These are phyloP conservation scores for Aspergillus haitiensis DNA, from an alignment of 495 filamentous ascomycete species.

Conservation along the genomic window DNA sequence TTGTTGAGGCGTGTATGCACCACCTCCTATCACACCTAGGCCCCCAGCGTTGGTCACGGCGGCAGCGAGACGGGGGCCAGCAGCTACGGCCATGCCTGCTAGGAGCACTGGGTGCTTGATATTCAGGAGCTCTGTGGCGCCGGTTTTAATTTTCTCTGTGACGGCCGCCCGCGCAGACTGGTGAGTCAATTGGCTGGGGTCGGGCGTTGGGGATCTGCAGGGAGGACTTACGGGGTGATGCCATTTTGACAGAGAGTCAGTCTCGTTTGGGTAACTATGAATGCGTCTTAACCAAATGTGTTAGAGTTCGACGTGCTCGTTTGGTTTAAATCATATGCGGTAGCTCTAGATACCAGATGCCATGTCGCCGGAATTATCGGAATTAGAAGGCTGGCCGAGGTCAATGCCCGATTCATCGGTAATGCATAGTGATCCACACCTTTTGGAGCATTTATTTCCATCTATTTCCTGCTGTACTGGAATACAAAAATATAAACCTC, in stretches of 20 bases:
- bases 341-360: background rate
- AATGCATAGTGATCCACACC: background rate
- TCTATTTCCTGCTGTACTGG: no score
- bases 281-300: no score
- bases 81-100: slow-evolving; percentile 98
- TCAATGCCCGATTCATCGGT: background rate
- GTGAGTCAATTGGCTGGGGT: background rate
- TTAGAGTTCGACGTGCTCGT: no score
- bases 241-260: background rate
- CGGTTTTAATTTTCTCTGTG: slow-evolving; percentile 79
- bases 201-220: background rate
- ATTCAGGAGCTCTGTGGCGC: slow-evolving; percentile 88
- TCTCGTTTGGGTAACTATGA: no score
- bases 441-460: background rate
- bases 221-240: background rate
- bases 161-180: background rate
- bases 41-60: slow-evolving; percentile 97
- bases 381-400: background rate
- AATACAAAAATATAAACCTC: no score
- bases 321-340: no score
- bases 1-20: slow-evolving; percentile 97
- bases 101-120: slow-evolving; percentile 96
- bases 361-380: background rate
- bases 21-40: slow-evolving; percentile 92
- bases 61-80: slow-evolving; percentile 92